A percentile compares a stretch with the other conserved stretches of the same genome.
These are phyloP conservation scores for Phytopythium helicoides DNA, from an alignment of 352 stramenopile genomes.

Conservation along the genomic window DNA sequence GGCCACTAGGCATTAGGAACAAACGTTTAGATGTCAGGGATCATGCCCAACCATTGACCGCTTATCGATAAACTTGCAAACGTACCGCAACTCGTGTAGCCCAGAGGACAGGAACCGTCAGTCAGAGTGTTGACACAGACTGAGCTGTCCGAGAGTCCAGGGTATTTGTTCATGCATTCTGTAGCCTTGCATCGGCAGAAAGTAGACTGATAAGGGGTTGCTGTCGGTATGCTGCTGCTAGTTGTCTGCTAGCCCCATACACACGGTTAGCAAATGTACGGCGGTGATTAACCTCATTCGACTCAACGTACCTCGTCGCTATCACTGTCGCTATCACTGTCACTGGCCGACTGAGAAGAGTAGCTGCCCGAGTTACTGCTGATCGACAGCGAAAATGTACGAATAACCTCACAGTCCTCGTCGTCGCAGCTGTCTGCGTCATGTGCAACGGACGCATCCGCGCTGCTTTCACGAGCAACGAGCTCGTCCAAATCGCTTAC, in stretches of 20 bases:
- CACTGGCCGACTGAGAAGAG: not conserved
- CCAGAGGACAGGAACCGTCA: constrained; percentile 48
- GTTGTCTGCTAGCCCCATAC: no score
- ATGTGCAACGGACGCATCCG: not conserved
- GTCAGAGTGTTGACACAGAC: constrained; percentile 46
- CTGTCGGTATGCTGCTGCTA: not conserved
- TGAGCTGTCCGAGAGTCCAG: constrained; percentile 29
- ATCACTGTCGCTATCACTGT: not conserved
- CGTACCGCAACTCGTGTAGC: constrained; percentile 57
- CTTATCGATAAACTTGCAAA: constrained; percentile 1
- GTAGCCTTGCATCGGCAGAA: constrained; percentile 65
- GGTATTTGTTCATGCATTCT: constrained; percentile 73
- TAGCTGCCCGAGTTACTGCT: not conserved
- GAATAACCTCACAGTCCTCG: not conserved
- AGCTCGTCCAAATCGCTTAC: constrained; percentile 2
- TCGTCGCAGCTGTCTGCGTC: constrained; percentile 4
- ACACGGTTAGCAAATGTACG: no score
- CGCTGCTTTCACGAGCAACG: not conserved
- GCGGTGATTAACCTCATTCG: no score
- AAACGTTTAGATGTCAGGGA: not conserved
- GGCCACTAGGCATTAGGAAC: constrained; percentile 24
- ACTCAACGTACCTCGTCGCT: not conserved
- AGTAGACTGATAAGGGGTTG: constrained; percentile 46
- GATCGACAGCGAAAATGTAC: constrained; percentile 2
- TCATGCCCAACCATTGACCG: not conserved